These are phyloP conservation scores for Rhododendron williamsianum DNA, from an alignment of 148 eudicot genomes.

Conservation along the genomic window DNA sequence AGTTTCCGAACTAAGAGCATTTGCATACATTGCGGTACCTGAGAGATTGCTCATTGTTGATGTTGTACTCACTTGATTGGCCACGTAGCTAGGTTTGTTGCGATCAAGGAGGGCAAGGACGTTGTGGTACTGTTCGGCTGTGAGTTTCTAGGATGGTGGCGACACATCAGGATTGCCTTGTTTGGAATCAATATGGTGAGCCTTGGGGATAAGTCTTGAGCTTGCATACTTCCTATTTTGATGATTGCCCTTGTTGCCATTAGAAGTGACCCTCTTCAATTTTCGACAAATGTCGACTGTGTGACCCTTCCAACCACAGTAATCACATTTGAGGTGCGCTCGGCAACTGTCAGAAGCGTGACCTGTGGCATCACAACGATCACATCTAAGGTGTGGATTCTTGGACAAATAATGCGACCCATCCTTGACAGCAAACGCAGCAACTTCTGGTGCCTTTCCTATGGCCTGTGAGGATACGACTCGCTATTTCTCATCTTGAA, in stretches of 20 bases:
- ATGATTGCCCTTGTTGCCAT: background rate
- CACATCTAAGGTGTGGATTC: background rate
- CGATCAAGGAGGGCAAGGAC: no score
- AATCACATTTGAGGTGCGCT: constrained; percentile 2
- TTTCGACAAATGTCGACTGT: background rate
- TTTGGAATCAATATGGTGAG: no score
- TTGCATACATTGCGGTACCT: background rate
- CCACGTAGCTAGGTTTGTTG: background rate
- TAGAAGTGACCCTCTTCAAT: background rate
- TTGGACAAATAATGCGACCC: background rate
- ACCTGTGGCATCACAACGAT: background rate
- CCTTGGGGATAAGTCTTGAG: no score
- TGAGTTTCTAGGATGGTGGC: background rate
- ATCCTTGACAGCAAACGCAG: background rate
- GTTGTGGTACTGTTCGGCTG: background rate
- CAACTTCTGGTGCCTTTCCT: background rate
- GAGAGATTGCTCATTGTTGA: background rate
- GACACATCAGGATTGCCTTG: no score
- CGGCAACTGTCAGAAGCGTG: background rate
- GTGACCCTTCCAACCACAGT: background rate
- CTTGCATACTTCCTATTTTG: no score
- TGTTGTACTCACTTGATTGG: background rate
- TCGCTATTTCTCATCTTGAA: background rate
- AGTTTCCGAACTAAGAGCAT: background rate
- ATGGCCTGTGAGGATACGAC: background rate